Evolutionary conservation across 2,329 filamentous ascomycete genomes (phyloP), one percentile per base, ranked within the genome.

Genomic region (Paecilomyces formosus): DNA sequence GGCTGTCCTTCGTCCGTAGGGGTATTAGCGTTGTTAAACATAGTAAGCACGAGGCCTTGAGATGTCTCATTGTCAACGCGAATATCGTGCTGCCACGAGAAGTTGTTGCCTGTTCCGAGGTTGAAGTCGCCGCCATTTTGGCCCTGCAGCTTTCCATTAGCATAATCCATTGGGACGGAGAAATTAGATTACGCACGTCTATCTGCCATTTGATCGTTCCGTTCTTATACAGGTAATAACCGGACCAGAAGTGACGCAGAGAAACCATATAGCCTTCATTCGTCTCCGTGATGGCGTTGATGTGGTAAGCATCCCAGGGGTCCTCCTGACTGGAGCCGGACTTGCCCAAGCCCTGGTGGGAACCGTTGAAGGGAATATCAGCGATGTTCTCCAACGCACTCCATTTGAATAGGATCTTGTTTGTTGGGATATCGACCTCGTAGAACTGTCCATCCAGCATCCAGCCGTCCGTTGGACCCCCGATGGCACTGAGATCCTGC

Each of bases 291-390:
- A 74, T 65, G 9, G 71, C 65, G 58, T 74, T 74, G 57, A 73
- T 73, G 57, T 74, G 71, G 55, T 72, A 74, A 21, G 67, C 64
- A 62, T 74, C 71, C 63, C 67, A 73, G n/a, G 71, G 71, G 13
- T 60, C 61, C 13, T 65, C 60, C n/a, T 60, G 61, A 6, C 61
- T 58, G 8, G 64, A 63, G 11, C 60, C 59, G 24, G 62, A 63
- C 1, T 60, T 60, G 0, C 54, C 64, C 45, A 66, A 58, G 6
- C 54, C 61, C 54, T 72, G 70, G 15, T 66, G 62, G 31, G 70
- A 69, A 3, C 57, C 55, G n/a, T 64, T 62, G 13, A 72, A 31
- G 1, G 69, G 68, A 21, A 56, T 56, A 15, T 56, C 54, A 26
- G 30, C 28, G 22, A 66, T 56, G 45, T 74, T 71, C 9, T 72